Evolutionary conservation across 2,329 filamentous ascomycete genomes (phyloP), one percentile per base, ranked within the genome.

Genomic region (Aspergillus fumigatiaffinis): DNA sequence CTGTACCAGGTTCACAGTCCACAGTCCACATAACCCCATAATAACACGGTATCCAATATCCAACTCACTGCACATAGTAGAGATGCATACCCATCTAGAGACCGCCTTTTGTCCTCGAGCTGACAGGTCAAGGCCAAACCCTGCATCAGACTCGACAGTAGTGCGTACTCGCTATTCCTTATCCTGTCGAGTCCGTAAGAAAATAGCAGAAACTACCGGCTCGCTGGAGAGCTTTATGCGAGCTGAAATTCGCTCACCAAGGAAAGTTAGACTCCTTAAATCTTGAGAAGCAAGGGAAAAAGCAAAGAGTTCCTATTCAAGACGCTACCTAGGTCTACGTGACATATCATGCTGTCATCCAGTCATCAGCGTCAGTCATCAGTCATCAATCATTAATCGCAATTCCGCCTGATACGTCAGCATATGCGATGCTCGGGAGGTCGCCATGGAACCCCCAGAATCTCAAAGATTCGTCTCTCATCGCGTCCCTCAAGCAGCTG

Each of bases 391-490:
- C 44, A 17, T 25, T 21, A n/a, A 44, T 44, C 17, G 41, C 41
- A 21, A 47, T 6, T 14, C 56, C 14, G 46, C 6, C 32, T 38
- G 51, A 55, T 55, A 62, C 57, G 51, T 81, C 71, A 91, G 70
- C 90, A 92, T 77, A 90, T 89, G 57, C 91, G 80, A 71, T 94
- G 85, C 68, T 86, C 80, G 8, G 91, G 89, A 66, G 87, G 85
- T 65, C 91, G 83, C 89, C 91, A 97, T 46, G 88, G 86, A n/a
- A 96, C 91, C 0, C 88, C 90, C 55, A 97, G 73, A 9, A 87
- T 78, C 74, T 89, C 87, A 72, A 96, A 96, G 41, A 96, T 96
- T 69, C 76, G 84, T 77, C 78, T 87, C 80, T 96, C 92, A 65
- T 89, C 83, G 57, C 79, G 79, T 0, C 88, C 87, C 74, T 96